A percentile compares a stretch with the other conserved stretches of the same genome.
Evolutionary conservation across 2,329 filamentous ascomycete genomes (phyloP).

Genomic region (Elsinoe necatrix): DNA sequence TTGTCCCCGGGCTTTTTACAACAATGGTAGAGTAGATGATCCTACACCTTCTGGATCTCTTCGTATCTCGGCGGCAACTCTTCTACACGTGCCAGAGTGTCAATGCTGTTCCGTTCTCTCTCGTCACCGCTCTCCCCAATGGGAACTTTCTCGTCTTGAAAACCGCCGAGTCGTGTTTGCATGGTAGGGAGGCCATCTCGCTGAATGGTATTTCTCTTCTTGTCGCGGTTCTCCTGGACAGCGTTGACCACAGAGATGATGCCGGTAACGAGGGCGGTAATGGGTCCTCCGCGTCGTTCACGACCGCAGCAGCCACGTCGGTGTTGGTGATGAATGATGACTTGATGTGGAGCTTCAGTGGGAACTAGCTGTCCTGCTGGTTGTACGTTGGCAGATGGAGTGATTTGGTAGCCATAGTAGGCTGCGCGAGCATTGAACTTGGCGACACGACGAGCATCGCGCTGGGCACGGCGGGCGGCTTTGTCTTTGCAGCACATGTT

Average conservation of each 20-base stretch:
- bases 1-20: background rate
- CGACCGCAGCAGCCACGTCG: conserved; percentile 2
- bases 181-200: background rate
- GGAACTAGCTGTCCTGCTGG: background rate
- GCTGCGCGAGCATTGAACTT: conserved; percentile 1
- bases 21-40: background rate
- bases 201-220: background rate
- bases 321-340: background rate
- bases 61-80: background rate
- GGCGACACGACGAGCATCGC: background rate
- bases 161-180: background rate
- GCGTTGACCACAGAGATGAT: background rate
- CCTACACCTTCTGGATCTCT: background rate
- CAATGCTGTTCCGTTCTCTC: background rate
- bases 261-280: background rate
- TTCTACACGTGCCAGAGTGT: background rate
- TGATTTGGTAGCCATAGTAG: conserved; percentile 2
- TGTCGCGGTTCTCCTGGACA: conserved; percentile 2
- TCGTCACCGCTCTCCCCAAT: background rate
- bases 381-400: background rate
- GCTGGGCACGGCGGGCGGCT: background rate
- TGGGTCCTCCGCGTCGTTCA: conserved; percentile 2
- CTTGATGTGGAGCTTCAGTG: background rate
- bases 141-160: background rate
- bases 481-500: conserved; percentile 7